These are phyloP conservation scores for Fusarium brachygibbosum DNA, from an alignment of 2,329 filamentous ascomycete genomes.

Conservation along the genomic window DNA sequence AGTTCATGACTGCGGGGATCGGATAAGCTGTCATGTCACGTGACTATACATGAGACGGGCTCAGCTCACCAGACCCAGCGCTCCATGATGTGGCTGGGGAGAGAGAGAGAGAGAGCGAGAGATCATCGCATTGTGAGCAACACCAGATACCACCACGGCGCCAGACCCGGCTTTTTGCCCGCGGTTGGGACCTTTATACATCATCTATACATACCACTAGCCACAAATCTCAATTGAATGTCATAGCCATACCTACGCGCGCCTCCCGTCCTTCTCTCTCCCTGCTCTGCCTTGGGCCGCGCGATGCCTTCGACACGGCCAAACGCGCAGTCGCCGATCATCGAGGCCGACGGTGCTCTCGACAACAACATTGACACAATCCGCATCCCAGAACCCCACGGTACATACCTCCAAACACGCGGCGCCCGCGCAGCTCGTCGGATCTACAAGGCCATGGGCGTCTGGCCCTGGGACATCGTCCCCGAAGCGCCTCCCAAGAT, in stretches of 20 bases:
- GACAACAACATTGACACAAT: conserved; percentile 46
- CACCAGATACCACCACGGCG: conserved; percentile 35
- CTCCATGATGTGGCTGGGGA: conserved; percentile 49
- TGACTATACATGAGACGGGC: conserved; percentile 45
- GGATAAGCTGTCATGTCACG: conserved; percentile 35
- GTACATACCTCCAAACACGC: conserved; percentile 44
- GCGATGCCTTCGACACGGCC: conserved; percentile 47
- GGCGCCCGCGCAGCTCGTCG: conserved; percentile 48
- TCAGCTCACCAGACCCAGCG: conserved; percentile 22
- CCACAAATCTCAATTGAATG: conserved; percentile 21
- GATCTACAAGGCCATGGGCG: conserved; percentile 48
- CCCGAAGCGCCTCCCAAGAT: conserved; percentile 50
- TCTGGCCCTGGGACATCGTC: conserved; percentile 51
- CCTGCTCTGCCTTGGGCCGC: conserved; percentile 14
- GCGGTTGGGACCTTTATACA: conserved; percentile 38
- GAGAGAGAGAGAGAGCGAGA: neutral
- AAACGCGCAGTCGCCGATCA: conserved; percentile 39
- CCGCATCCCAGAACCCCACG: conserved; percentile 48
- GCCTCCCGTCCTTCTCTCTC: neutral
- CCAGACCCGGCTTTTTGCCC: conserved; percentile 42
- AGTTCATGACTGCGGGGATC: conserved; percentile 50
- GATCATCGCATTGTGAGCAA: conserved; percentile 24
- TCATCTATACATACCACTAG: neutral
- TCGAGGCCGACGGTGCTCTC: conserved; percentile 40
- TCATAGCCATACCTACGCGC: conserved; percentile 21